phyloP scores from a whole-genome alignment of 2,329 filamentous ascomycete genomes.

The Arthrinium phaeospermum region DNA sequence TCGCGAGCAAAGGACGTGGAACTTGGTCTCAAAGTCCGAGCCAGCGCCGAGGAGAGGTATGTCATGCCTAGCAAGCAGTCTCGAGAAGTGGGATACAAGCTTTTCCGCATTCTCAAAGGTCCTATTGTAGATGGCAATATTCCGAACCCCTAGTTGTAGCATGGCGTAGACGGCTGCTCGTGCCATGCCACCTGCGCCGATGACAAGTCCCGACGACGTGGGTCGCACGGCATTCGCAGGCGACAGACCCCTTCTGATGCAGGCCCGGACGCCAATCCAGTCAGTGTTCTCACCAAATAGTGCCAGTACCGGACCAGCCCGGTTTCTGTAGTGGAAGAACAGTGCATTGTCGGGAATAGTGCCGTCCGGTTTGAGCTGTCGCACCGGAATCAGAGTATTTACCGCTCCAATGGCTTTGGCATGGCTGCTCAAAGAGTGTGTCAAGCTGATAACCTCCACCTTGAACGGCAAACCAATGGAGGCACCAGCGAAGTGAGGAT shows the following conservation, averaged over 20 bases:
- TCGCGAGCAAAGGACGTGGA: slow-evolving; percentile 64
- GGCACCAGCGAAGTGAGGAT: slow-evolving; percentile 73
- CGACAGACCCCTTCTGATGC: slow-evolving; percentile 73
- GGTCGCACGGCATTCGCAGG: slow-evolving; percentile 70
- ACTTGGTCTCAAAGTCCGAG: slow-evolving; percentile 44
- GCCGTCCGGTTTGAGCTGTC: slow-evolving; percentile 62
- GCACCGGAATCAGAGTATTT: slow-evolving; percentile 76
- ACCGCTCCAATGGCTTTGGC: slow-evolving; percentile 77
- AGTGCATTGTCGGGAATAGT: slow-evolving; percentile 61
- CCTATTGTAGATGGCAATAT: slow-evolving; percentile 77
- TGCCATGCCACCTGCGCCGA: slow-evolving; percentile 77
- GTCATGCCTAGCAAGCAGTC: slow-evolving; percentile 52
- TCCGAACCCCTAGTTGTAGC: slow-evolving; percentile 76
- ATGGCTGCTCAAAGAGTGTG: slow-evolving; percentile 73
- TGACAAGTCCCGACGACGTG: slow-evolving; percentile 61
- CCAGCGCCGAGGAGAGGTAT: slow-evolving; percentile 48
- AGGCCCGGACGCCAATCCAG: slow-evolving; percentile 79
- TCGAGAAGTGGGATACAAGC: slow-evolving; percentile 73
- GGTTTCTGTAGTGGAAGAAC: slow-evolving; percentile 61
- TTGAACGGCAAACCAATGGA: slow-evolving; percentile 79
- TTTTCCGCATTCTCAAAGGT: slow-evolving; percentile 70
- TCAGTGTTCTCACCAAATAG: slow-evolving; percentile 83
- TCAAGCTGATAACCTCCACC: slow-evolving; percentile 71
- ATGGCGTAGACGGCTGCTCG: slow-evolving; percentile 79
- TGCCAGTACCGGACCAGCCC: slow-evolving; percentile 69